Evolutionary conservation across 192 early-diverging fungal species (phyloP), one percentile per base, ranked within the genome.

Genomic region (Fimicolochytrium jonesii): DNA sequence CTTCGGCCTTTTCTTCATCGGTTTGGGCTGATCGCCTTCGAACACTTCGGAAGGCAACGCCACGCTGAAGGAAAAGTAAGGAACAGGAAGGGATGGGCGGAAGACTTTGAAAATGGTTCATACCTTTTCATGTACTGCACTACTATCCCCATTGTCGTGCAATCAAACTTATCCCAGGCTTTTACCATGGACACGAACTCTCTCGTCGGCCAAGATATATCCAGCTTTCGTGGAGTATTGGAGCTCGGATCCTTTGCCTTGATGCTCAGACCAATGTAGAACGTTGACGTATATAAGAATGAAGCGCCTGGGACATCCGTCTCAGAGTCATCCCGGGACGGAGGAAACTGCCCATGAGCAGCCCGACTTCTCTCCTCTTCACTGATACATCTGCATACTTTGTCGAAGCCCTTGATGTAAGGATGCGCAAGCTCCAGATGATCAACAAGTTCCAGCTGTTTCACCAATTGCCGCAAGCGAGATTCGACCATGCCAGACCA

Each of bases 401-500:
- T 88, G 41, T 92, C 87, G 53, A 87, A 88, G 45, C 88, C 84
- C 56, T 96, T 93, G 51, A 93, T 90, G 69, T 86, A 96, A 35
- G 96, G 96, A 59, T 94, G 92, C 1, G 90, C 92, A 45, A 90
- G 53, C 9, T 79, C 67, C 34, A 99, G 55, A 46, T 75, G 68
- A 3, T 91, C 87, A 0, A 88, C 79, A 15, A 66, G 53, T 64
- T 99, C 96, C n/a, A 99, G 71, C 58, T 86, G 89, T 55, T 78
- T 74, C 4, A 97, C 85, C 13, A 93, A 80, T 48, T 91, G 90
- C 61, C 96, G 88, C 35, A 99, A 71, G 36, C 87, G 81, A 9
- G 94, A 93, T 66, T 99, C 96, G 0, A 97, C 88, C 65, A 93
- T 79, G 31, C 96, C 94, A 20, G 88, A 85, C 85, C 93, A 89